Evolutionary conservation across 1,284 basidiomycete genomes (phyloP), one percentile per base, ranked within the genome.

Genomic region (Apiotrichum sp.): DNA sequence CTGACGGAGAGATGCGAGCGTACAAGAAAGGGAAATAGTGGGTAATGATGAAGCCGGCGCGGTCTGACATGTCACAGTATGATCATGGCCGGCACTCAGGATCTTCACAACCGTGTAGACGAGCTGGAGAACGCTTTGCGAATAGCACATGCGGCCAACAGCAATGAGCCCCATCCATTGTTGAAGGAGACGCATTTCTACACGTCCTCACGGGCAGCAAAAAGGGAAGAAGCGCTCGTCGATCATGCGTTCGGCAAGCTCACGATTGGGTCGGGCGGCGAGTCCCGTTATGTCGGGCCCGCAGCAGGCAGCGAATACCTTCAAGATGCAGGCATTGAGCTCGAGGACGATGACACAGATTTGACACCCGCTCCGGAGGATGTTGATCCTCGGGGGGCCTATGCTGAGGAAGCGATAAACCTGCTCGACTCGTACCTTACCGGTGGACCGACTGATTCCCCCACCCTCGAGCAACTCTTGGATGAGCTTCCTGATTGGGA

Each of bases 241-340:
- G 43, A 44, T 38, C 29, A 53, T 35, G 66, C 67, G 5, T 68
- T 74, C 46, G 74, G 75, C 4, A 72, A 70, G 0, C 59, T 77
- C 52, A 75, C 70, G 2, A 73, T 75, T 44, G 65, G 69, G 1
- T 55, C 57, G 6, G 68, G 48, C 10, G 59, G 59, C 36, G 64
- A 72, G 55, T 66, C 75, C 3, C 66, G 64, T 47, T 76, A 72
- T 50, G 70, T 76, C 8, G 75, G 75, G 13, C 65, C 65, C 35
- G 67, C 70, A 35, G 59, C 59, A 0, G 59, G 59, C 4, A 52
- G 48, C 49, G 69, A 73, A 54, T 73, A 74, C 48, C 61, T 75
- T 10, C 67, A 65, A 32, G 64, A 64, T n/a, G 47, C 47, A 4
- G 47, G 47, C 14, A 33, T 48, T 11, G 47, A 48, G 34, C 47